A percentile compares a stretch with the other conserved stretches of the same genome.
phyloP scores from a whole-genome alignment of 2,329 filamentous ascomycete species.

The Paramyrothecium sp. region DNA sequence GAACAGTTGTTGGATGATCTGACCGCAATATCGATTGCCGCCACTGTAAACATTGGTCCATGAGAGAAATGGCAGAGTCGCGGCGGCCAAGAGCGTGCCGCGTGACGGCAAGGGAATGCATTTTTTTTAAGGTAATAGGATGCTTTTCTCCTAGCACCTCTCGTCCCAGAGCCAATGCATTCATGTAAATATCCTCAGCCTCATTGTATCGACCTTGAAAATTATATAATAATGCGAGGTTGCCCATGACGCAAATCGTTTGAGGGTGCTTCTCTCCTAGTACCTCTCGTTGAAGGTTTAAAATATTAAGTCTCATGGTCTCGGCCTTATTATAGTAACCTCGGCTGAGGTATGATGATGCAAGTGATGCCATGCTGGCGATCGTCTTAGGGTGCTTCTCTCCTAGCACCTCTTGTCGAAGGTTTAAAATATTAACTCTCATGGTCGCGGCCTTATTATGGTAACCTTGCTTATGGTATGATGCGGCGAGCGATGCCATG shows the following conservation, averaged over 20 bases:
- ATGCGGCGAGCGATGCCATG: constrained; percentile 4
- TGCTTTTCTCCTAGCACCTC: constrained; percentile 18
- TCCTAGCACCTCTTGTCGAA: constrained; percentile 14
- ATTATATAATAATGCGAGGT: constrained; percentile 11
- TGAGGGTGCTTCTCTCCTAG: constrained; percentile 17
- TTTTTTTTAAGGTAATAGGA: background rate
- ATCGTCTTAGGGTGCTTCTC: constrained; percentile 15
- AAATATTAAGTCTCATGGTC: constrained; percentile 4
- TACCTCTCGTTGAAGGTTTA: constrained; percentile 10
- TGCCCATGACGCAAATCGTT: constrained; percentile 2
- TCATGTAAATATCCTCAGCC: constrained; percentile 7
- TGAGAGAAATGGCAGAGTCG: background rate
- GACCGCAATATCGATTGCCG: background rate
- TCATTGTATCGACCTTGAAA: constrained; percentile 14
- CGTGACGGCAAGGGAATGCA: background rate
- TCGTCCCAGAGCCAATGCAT: constrained; percentile 10
- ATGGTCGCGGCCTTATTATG: constrained; percentile 13
- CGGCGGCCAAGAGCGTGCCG: background rate
- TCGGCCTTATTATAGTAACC: constrained; percentile 16
- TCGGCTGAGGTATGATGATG: constrained; percentile 11
- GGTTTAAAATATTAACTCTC: constrained; percentile 5
- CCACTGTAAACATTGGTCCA: background rate
- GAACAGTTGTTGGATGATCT: background rate
- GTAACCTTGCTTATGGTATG: constrained; percentile 15
- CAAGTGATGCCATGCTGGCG: background rate